Base-by-base conservation (phyloP, 306 rosid genomes). In the Prunus armeniaca region DNA sequence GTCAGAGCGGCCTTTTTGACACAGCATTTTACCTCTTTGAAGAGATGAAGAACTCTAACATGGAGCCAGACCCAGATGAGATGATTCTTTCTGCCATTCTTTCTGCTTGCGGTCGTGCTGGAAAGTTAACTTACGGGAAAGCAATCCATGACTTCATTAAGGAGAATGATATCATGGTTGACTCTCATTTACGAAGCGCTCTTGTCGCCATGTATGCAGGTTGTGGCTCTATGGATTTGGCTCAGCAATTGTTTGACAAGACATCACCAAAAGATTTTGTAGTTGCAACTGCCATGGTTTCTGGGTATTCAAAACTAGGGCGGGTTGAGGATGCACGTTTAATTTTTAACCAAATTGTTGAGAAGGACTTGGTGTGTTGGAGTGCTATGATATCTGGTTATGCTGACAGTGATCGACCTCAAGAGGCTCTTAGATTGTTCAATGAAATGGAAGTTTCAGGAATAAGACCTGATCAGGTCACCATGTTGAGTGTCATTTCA, bases 301-400 rank as follows among this genome's bases (percentile, higher is more conserved):
- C 89, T 4, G 96, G 89, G 69, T 89, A 87, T 79, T 83, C 93
- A 15, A 92, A 88, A 79, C 77, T 80, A 45, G 88, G 93, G 77
- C 82, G 56, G 75, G 76, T 86, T 38, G 76, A 80, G 60, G 87
- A 89, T 52, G 92, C 96, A 17, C 93, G 90, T 60, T 34, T 54
- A 80, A 79, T 90, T 71, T 93, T 93, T 79, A 86, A 90, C 72
- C 86, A 89, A 73, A 88, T 90, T 79, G 66, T 55, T 76, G 87
- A 83, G 77, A 92, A 82, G 83, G 93, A 93, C 83, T 75, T 86
- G 85, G 86, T 93, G 46, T 84, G 92, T 78, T 93, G 97, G 97
- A 93, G 88, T 69, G 90, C 97, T 0, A 88, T 93, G 96, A 89
- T 88, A 74, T 87, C 96, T 70, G 96, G 89, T 60, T 92, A 90